Conservation (phyloP, 257 asterid species). For the Perilla frutescens region DNA sequence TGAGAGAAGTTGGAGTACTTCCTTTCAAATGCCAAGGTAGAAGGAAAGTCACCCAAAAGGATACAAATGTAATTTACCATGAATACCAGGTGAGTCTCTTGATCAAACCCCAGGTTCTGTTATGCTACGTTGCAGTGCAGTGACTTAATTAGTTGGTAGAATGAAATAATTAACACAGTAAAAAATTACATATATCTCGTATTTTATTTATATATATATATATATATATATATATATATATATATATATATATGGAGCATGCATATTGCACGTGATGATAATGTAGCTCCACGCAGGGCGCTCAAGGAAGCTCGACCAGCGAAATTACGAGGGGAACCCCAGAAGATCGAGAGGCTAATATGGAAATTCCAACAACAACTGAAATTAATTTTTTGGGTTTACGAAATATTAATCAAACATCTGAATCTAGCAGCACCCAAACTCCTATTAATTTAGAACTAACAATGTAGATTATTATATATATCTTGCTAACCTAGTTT, state of each 20-base stretch:
- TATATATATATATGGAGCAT: too few species aligned
- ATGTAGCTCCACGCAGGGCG: conserved; percentile 6
- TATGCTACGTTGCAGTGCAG: too few species aligned
- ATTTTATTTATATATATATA: too few species aligned
- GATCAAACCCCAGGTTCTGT: too few species aligned
- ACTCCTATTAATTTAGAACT: conserved; percentile 35
- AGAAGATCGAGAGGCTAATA: conserved; percentile 22
- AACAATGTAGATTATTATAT: conserved; percentile 23
- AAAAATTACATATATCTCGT: too few species aligned
- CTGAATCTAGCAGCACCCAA: conserved; percentile 10
- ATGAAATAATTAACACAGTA: too few species aligned
- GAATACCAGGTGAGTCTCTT: conserved; percentile 33
- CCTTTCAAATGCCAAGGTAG: conserved; percentile 6
- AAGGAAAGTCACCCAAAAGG: conserved; percentile 8
- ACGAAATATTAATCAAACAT: conserved; percentile 9
- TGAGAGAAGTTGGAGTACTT: conserved; percentile 28
- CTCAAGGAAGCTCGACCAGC: conserved; percentile 13
- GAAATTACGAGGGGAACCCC: conserved; percentile 30
- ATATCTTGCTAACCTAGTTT: neutral
- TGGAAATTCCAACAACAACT: conserved; percentile 13
- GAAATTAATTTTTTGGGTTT: conserved; percentile 35
- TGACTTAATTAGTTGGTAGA: too few species aligned
- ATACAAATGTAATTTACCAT: neutral
- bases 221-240: too few species aligned
- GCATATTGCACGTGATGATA: neutral